Evolutionary conservation across 225 moss, liverwort and hornwort species (phyloP).

Genomic region (Polytrichum formosum): DNA sequence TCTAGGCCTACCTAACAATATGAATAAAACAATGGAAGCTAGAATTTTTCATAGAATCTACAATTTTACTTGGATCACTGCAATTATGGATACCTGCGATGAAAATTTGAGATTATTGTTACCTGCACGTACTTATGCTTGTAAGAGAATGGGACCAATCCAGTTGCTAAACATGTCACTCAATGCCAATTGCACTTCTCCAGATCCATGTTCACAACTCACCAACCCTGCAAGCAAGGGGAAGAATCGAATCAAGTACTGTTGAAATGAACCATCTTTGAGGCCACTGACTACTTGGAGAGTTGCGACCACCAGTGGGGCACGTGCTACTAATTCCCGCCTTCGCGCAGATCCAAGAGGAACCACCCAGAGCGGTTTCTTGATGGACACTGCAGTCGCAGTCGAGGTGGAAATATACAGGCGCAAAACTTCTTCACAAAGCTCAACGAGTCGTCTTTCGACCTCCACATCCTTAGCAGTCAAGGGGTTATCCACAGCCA

Average conservation of each 20-base stretch:
- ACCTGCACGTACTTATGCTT: conserved; percentile 30
- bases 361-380: conserved; percentile 54
- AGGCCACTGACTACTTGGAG: conserved; percentile 62
- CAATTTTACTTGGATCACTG: too few relatives aligned
- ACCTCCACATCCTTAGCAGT: conserved; percentile 69
- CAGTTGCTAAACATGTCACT: conserved; percentile 76
- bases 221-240: conserved; percentile 60
- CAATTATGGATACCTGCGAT: too few relatives aligned
- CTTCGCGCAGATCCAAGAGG: conserved; percentile 69
- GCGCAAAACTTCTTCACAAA: conserved; percentile 62
- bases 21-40: too few relatives aligned
- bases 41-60: too few relatives aligned
- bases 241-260: conserved; percentile 62
- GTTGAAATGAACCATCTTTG: conserved; percentile 60
- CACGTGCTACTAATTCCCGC: conserved; percentile 57
- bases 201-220: conserved; percentile 69
- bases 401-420: conserved; percentile 61
- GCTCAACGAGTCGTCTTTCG: conserved; percentile 55
- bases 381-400: conserved; percentile 25
- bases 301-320: conserved; percentile 64
- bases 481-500: conserved; percentile 51
- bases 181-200: conserved; percentile 55
- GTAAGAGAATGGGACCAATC: conserved; percentile 68
- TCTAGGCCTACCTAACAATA: too few relatives aligned
- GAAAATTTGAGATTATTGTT: background rate